Evolutionary conservation across 2,329 filamentous ascomycete species (phyloP).

Genomic region (Fusarium fujikuroi): DNA sequence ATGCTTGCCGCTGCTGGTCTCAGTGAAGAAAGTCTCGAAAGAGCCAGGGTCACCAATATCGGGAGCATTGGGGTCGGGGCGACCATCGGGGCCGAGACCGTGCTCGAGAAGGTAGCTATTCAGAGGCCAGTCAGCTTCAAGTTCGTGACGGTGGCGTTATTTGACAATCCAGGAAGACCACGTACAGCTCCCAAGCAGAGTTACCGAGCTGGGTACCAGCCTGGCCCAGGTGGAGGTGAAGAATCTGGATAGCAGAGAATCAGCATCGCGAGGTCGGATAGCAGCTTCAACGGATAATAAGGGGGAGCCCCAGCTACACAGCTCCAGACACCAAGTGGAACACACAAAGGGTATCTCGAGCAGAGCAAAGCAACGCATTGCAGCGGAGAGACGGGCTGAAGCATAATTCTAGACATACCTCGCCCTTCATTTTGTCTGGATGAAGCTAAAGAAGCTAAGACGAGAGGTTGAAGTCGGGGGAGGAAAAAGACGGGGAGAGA

Average conservation of each 20-base stretch:
- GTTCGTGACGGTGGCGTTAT: background rate
- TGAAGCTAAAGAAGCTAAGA: constrained; percentile 37
- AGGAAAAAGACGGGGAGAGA: constrained; percentile 39
- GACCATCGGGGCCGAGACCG: constrained; percentile 73
- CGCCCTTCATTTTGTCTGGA: constrained; percentile 64
- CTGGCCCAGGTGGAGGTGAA: constrained; percentile 74
- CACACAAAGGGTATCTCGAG: constrained; percentile 19
- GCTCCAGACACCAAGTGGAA: constrained; percentile 38
- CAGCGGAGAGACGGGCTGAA: background rate
- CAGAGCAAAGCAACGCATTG: constrained; percentile 3
- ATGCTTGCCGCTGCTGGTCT: constrained; percentile 77
- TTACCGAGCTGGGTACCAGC: constrained; percentile 80
- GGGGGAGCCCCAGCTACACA: constrained; percentile 10
- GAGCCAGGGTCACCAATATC: constrained; percentile 71
- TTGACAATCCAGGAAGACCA: constrained; percentile 45
- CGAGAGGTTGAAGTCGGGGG: constrained; percentile 35
- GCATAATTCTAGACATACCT: constrained; percentile 55
- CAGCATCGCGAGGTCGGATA: constrained; percentile 27
- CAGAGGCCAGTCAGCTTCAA: constrained; percentile 39
- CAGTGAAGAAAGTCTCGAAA: constrained; percentile 79
- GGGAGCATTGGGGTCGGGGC: constrained; percentile 69
- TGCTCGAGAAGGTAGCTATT: constrained; percentile 77
- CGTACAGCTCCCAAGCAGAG: constrained; percentile 81
- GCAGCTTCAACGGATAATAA: constrained; percentile 18
- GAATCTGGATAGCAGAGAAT: constrained; percentile 57